Evolutionary conservation across 228 moss, liverwort and hornwort genomes (phyloP).

Genomic region (Sphagnum fallax): DNA sequence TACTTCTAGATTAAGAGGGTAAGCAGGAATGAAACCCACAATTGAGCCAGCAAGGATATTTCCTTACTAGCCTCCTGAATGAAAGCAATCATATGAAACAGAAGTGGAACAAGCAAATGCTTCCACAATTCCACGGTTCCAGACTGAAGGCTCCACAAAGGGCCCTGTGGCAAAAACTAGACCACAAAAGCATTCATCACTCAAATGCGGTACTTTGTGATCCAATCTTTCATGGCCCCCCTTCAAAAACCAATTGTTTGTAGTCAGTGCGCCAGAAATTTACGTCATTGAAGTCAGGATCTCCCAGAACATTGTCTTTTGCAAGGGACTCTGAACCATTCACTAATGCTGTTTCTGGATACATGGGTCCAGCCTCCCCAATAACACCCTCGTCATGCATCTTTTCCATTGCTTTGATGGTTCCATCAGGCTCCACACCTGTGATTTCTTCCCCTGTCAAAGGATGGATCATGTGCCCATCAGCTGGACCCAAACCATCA

Average conservation of each 20-base stretch:
- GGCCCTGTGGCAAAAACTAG: no score
- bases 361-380: conserved; percentile 40
- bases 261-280: conserved; percentile 49
- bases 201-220: no score
- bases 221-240: no score
- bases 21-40: no score
- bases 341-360: conserved; percentile 12
- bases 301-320: conserved; percentile 16
- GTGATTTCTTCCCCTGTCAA: conserved; percentile 36
- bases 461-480: conserved; percentile 6
- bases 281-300: conserved; percentile 41
- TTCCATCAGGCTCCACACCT: conserved; percentile 44
- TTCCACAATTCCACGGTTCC: no score
- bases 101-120: no score
- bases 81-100: no score
- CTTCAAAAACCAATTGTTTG: conserved; percentile 31
- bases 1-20: no score
- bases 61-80: no score
- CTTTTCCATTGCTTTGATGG: conserved; percentile 41
- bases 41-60: no score
- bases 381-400: conserved; percentile 45
- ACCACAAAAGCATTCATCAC: no score
- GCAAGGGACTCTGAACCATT: conserved; percentile 14
- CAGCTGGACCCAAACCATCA: conserved; percentile 6
- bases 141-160: no score